phyloP scores from a whole-genome alignment of 805 yeast genomes.

The Candida fluviatilis region DNA sequence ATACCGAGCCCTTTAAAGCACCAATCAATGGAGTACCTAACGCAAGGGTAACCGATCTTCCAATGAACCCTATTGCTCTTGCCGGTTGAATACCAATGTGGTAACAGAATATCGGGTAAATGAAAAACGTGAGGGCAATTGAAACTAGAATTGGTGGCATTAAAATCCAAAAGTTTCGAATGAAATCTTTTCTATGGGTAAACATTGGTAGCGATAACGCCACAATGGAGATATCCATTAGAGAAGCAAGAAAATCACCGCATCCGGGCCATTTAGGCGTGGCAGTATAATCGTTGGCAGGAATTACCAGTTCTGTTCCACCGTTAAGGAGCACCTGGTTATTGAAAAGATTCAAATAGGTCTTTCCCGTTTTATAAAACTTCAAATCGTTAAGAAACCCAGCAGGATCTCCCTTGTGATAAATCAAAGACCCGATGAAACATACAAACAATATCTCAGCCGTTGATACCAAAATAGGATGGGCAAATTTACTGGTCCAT shows the following conservation, averaged over 20 bases:
- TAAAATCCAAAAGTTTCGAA: slow-evolving; percentile 53
- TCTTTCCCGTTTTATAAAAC: slow-evolving; percentile 66
- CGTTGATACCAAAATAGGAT: slow-evolving; percentile 69
- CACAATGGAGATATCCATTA: slow-evolving; percentile 76
- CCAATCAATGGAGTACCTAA: slow-evolving; percentile 70
- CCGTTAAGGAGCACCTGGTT: slow-evolving; percentile 24
- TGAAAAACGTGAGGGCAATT: slow-evolving; percentile 55
- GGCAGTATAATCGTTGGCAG: slow-evolving; percentile 19
- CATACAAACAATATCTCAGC: slow-evolving; percentile 59
- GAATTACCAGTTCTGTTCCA: slow-evolving; percentile 16
- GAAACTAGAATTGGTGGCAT: slow-evolving; percentile 56
- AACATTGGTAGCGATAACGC: slow-evolving; percentile 76
- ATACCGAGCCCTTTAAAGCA: slow-evolving; percentile 64
- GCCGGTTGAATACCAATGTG: slow-evolving; percentile 58
- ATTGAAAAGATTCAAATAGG: slow-evolving; percentile 56
- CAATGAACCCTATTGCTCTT: slow-evolving; percentile 70
- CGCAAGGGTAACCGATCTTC: slow-evolving; percentile 75
- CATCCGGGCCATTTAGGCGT: slow-evolving; percentile 66
- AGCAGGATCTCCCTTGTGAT: slow-evolving; percentile 32
- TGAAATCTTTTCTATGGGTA: slow-evolving; percentile 62
- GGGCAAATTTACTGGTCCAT: slow-evolving; percentile 49
- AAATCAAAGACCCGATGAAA: slow-evolving; percentile 56
- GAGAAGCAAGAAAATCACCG: slow-evolving; percentile 66
- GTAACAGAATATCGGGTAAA: slow-evolving; percentile 67
- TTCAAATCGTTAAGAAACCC: slow-evolving; percentile 50